Base-by-base conservation (phyloP, 2,329 filamentous ascomycete genomes). In the Trichoderma atroviride region DNA sequence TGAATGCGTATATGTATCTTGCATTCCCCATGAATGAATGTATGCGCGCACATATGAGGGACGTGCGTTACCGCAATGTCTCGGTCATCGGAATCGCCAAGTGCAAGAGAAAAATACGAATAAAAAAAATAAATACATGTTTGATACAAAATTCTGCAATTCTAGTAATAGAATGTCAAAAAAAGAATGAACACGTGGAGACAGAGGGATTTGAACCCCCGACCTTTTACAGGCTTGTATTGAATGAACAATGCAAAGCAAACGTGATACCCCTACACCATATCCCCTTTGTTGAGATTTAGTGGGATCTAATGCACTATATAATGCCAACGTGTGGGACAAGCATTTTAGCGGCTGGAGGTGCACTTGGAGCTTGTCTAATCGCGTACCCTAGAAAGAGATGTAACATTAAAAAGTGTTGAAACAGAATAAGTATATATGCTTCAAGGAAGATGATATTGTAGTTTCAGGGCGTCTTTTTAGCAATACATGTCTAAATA, bases 191-290 rank as follows among this genome's bases (percentile, higher is more conserved):
- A 63, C 56, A 62, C 57, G 58, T 69, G 68, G 68, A 69, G 68
- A 69, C 60, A 65, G 61, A 66, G 68, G 68, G 68, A 69, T 69
- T 69, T 69, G 68, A 69, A 69, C 68, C 68, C 68, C 68, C 61
- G 68, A 69, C 68, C 68, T 57, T 69, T 66, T 66, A 61, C 68
- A 69, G 66, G 59, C 58, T 63, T 67, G 40, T 59, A 67, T 67
- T 60, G 40, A 69, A 31, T 56, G 66, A 61, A 69, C 47, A 61
- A 69, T 69, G 68, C 68, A 69, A 69, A 69, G 68, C 68, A 66
- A 66, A 69, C 52, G 61, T 69, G 61, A 69, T 69, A 66, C 68
- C 68, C 68, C 68, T 69, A 69, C 61, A 69, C 68, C 68, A 69
- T 65, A 58, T 69, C 68, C 68, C 68, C 61, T 33, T 27, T 1